Evolutionary conservation across 2,329 filamentous ascomycete species (phyloP), one percentile per base, ranked within the genome.

Genomic region (Xylariaceae sp.): DNA sequence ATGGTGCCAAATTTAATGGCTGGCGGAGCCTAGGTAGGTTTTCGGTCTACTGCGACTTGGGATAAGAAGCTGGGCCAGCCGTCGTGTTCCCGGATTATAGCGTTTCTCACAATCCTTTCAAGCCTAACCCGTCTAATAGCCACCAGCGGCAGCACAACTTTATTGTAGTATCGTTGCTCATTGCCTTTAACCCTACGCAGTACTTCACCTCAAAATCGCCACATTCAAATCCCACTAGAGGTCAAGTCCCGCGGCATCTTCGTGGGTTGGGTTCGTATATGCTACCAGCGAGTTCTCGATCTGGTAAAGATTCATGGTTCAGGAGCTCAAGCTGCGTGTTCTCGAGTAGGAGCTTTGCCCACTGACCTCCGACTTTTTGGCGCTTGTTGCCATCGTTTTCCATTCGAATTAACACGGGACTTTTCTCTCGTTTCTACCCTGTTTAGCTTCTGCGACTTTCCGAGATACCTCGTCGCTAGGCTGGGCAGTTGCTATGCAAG

Each of bases 11-110:
- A 52, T 49, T 53, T 51, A 54, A 51, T 60, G 56, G 59, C 45
- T 53, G 54, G 52, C 51, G 45, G 56, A 62, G 56, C 56, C 55
- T 59, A 53, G 47, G 60, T 59, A n/a, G n/a, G n/a, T 46, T 41
- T 61, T 57, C 47, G 36, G 53, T 49, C 47, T 49, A 40, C 50
- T 39, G 22, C 19, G 46, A 36, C 29, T 32, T 54, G 44, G 53
- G 34, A 42, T 47, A 36, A n/a, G 42, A 41, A 43, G 37, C 43
- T 49, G 22, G 30, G 45, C 34, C 49, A 44, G 47, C 39, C 26
- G 34, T 47, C 37, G 26, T n/a, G n/a, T 55, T 54, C 47, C 54
- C 32, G 22, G 42, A 36, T 32, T 44, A 39, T 47, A 49, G 52
- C 36, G 16, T 34, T 51, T 46, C 39, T 41, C 18, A n/a, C n/a